A percentile compares a stretch with the other conserved stretches of the same genome.
These are phyloP conservation scores for Pseudozyma sp. DNA, from an alignment of 1,284 basidiomycete genomes.

Conservation along the genomic window DNA sequence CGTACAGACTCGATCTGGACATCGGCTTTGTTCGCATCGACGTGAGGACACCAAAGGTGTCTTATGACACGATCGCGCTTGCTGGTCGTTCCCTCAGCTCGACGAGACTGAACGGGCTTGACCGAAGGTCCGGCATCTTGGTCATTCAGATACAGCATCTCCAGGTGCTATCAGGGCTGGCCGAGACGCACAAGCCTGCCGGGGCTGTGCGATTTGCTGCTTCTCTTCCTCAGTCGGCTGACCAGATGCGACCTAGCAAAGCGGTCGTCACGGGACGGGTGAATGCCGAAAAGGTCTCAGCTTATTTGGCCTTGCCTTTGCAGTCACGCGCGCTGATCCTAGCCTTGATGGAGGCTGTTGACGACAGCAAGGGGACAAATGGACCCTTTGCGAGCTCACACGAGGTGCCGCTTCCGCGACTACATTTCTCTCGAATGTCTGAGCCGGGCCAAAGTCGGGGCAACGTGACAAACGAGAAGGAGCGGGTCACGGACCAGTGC, in stretches of 20 bases:
- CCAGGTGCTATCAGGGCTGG: constrained; percentile 14
- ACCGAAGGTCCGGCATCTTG: constrained; percentile 46
- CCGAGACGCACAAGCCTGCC: constrained; percentile 3
- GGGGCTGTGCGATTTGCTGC: constrained; percentile 28
- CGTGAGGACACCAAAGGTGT: constrained; percentile 39
- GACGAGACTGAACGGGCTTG: constrained; percentile 26
- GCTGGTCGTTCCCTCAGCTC: constrained; percentile 16
- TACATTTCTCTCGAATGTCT: constrained; percentile 10
- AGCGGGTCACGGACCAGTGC: constrained; percentile 29
- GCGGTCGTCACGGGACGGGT: constrained; percentile 14
- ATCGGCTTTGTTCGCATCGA: constrained; percentile 43
- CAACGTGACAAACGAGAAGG: background rate
- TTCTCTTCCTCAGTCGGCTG: background rate
- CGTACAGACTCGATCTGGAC: constrained; percentile 19
- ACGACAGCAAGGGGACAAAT: constrained; percentile 1
- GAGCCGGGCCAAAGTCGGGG: background rate
- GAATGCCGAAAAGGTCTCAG: constrained; percentile 27
- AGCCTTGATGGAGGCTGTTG: constrained; percentile 25
- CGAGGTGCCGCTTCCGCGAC: constrained; percentile 9
- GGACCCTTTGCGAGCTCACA: constrained; percentile 8
- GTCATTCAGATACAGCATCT: constrained; percentile 36
- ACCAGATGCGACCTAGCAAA: background rate
- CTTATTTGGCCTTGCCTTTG: constrained; percentile 25
- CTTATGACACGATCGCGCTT: constrained; percentile 21
- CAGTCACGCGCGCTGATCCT: constrained; percentile 26